These are phyloP conservation scores for Tarenaya hassleriana DNA, from an alignment of 345 rosid species.

Conservation along the genomic window DNA sequence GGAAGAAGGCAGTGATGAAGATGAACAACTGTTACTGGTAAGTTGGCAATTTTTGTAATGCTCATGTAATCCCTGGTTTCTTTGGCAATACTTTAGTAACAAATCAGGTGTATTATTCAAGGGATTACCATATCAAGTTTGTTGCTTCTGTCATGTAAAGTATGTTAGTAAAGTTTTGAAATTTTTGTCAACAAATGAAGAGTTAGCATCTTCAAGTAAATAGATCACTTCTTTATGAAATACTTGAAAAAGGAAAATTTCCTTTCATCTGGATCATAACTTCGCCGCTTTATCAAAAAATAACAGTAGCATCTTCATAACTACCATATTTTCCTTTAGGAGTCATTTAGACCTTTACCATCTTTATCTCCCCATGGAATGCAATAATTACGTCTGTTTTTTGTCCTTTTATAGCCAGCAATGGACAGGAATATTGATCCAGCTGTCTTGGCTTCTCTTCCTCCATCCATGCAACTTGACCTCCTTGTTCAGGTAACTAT, in stretches of 20 bases:
- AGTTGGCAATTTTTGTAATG: conserved; percentile 7
- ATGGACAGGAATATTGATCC: conserved; percentile 68
- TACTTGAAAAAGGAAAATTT: background rate
- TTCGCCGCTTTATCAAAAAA: background rate
- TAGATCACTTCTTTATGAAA: background rate
- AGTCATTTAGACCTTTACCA: conserved; percentile 6
- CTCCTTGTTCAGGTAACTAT: conserved; percentile 74
- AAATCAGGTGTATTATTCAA: background rate
- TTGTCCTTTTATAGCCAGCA: conserved; percentile 35
- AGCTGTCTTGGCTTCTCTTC: conserved; percentile 78
- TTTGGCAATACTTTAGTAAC: background rate
- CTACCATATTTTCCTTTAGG: conserved; percentile 6
- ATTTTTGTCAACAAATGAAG: conserved; percentile 1
- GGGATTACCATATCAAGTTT: background rate
- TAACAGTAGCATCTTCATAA: conserved; percentile 4
- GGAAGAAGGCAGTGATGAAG: conserved; percentile 43
- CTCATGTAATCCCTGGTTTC: background rate
- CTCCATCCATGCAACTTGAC: conserved; percentile 89
- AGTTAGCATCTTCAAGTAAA: background rate
- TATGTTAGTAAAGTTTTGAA: conserved; percentile 5
- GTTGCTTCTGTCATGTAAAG: background rate
- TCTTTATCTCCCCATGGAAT: conserved; percentile 16
- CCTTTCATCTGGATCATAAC: conserved; percentile 7
- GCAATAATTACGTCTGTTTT: background rate
- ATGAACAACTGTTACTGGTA: conserved; percentile 45